Evolutionary conservation across 345 rosid species (phyloP).

Genomic region (Anastatica hierochuntica): DNA sequence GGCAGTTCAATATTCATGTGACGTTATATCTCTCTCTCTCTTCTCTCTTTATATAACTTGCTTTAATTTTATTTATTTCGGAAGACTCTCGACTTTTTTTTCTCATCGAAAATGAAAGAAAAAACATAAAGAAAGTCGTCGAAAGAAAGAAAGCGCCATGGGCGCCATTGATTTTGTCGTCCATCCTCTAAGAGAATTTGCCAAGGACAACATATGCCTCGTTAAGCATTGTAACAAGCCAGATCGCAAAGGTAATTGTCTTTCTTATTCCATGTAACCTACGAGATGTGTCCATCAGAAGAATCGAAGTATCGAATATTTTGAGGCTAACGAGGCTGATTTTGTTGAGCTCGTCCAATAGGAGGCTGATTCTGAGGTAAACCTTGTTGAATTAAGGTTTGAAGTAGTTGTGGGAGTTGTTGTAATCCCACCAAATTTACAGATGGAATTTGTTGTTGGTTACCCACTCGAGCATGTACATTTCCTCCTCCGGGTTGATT

Average conservation of each 20-base stretch:
- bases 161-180: conserved; percentile 66
- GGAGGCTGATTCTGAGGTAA: no score
- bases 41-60: not conserved
- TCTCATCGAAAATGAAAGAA: not conserved
- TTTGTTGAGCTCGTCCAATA: no score
- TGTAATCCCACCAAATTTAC: no score
- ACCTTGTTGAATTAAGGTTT: no score
- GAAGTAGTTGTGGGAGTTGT: no score
- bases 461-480: no score
- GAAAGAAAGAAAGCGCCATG: conserved; percentile 32
- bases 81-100: not conserved
- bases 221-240: conserved; percentile 81
- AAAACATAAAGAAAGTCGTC: not conserved
- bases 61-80: not conserved
- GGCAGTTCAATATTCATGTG: conserved; percentile 13
- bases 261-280: no score
- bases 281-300: no score
- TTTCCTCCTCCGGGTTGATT: no score
- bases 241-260: conserved; percentile 41
- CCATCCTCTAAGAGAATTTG: conserved; percentile 71
- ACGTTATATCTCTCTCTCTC: conserved; percentile 1
- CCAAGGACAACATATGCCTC: conserved; percentile 64
- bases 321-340: no score
- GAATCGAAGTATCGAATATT: no score
- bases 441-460: no score